Conservation (phyloP, 2,329 filamentous ascomycete genomes). For the Hypoxylon sp. region DNA sequence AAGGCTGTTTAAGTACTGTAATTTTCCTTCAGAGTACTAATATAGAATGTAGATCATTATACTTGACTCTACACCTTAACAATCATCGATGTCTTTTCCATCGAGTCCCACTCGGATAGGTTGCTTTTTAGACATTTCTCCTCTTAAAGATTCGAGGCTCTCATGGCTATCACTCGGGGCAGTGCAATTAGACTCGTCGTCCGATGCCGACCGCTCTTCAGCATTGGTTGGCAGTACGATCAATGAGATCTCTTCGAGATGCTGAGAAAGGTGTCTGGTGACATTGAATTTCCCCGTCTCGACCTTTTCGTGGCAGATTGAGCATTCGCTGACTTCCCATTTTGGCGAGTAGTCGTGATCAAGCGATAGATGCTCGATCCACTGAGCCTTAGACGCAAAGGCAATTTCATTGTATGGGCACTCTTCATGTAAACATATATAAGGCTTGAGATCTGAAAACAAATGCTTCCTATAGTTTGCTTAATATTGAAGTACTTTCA, state of each 20-base stretch:
- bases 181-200: neutral
- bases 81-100: neutral
- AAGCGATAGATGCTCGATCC: neutral
- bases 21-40: neutral
- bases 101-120: neutral
- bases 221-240: slow-evolving; percentile 3
- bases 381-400: neutral
- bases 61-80: neutral
- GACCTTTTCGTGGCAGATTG: neutral
- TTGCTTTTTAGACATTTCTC: neutral
- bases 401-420: neutral
- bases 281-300: neutral
- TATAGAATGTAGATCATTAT: neutral
- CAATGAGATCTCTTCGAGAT: slow-evolving; percentile 12
- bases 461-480: neutral
- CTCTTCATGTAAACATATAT: neutral
- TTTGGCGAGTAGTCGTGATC: neutral
- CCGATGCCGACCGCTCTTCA: neutral
- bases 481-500: neutral
- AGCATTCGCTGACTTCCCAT: neutral
- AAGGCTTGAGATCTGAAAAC: neutral
- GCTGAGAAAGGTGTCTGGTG: slow-evolving; percentile 1
- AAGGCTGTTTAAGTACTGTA: neutral
- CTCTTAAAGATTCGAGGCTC: neutral
- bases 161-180: neutral